These are phyloP conservation scores for Lachnellula subtilissima DNA, from an alignment of 2,329 filamentous ascomycete species.

Conservation along the genomic window DNA sequence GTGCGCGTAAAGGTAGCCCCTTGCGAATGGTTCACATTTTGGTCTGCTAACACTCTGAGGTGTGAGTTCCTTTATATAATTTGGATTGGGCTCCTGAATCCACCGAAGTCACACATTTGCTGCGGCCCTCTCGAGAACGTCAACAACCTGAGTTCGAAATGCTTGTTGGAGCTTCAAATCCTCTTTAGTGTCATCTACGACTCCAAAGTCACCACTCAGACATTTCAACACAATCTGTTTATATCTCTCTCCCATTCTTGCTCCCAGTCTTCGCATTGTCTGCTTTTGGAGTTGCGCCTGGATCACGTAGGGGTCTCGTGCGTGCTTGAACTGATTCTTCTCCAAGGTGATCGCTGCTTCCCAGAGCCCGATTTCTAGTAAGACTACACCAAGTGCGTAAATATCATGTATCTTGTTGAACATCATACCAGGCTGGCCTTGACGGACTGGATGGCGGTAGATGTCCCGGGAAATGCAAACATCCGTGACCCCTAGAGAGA, in stretches of 20 bases:
- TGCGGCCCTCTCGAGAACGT: slow-evolving; percentile 1
- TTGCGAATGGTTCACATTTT: too few relatives aligned
- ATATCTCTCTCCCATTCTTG: slow-evolving; percentile 33
- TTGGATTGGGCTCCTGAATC: too few relatives aligned
- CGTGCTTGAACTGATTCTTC: slow-evolving; percentile 1
- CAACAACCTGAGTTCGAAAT: slow-evolving; percentile 4
- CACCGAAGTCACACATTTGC: not conserved
- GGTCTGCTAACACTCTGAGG: too few relatives aligned
- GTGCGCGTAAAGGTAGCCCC: too few relatives aligned
- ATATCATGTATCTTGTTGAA: slow-evolving; percentile 53
- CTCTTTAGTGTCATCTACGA: slow-evolving; percentile 2
- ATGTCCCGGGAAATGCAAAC: slow-evolving; percentile 33
- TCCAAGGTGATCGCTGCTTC: slow-evolving; percentile 29
- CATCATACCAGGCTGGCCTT: slow-evolving; percentile 36
- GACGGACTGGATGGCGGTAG: slow-evolving; percentile 46
- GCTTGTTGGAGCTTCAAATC: slow-evolving; percentile 4
- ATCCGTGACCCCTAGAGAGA: slow-evolving; percentile 3
- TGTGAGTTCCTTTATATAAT: too few relatives aligned
- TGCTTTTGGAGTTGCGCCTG: slow-evolving; percentile 20
- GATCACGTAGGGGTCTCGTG: slow-evolving; percentile 12
- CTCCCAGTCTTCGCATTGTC: slow-evolving; percentile 23
- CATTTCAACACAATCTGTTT: slow-evolving; percentile 30
- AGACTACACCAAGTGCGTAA: slow-evolving; percentile 50
- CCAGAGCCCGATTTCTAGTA: slow-evolving; percentile 50
- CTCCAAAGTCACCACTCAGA: slow-evolving; percentile 21